A percentile compares a stretch with the other conserved stretches of the same genome.
These are phyloP conservation scores for Corymbia citriodora DNA, from an alignment of 441 rosid species.

Conservation along the genomic window DNA sequence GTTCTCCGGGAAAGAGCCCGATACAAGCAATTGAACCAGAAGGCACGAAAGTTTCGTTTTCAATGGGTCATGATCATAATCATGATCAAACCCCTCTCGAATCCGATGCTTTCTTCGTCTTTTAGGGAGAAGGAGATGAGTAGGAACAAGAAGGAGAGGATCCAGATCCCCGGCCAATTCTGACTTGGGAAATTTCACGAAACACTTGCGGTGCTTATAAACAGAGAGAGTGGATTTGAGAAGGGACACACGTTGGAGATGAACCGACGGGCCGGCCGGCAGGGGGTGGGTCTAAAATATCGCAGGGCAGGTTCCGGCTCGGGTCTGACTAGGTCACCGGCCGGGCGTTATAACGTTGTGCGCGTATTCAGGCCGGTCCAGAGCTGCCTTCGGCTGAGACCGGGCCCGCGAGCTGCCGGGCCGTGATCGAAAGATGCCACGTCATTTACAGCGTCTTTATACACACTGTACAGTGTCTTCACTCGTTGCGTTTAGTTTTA, in stretches of 20 bases:
- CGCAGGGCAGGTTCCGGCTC: not conserved
- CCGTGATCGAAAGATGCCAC: not conserved
- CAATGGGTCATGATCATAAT: not conserved
- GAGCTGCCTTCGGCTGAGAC: not conserved
- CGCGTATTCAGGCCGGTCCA: not conserved
- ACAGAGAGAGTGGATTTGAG: not conserved
- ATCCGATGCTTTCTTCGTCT: not conserved
- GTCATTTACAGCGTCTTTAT: not conserved
- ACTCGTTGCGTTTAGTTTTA: not conserved
- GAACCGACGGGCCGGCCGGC: not conserved
- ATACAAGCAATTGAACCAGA: not conserved
- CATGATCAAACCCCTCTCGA: not conserved
- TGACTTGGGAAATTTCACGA: not conserved
- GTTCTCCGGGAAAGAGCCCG: not conserved
- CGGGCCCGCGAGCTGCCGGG: not conserved
- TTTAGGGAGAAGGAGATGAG: not conserved
- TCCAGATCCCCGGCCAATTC: not conserved
- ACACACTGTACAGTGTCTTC: not conserved
- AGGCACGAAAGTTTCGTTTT: not conserved
- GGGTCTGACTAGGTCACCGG: not conserved
- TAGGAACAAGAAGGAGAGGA: not conserved
- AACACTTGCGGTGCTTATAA: not conserved
- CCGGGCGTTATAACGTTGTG: not conserved
- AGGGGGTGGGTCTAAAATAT: not conserved
- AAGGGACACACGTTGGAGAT: not conserved